Evolutionary conservation across 345 rosid genomes (phyloP).

Genomic region (Nephelium lappaceum): DNA sequence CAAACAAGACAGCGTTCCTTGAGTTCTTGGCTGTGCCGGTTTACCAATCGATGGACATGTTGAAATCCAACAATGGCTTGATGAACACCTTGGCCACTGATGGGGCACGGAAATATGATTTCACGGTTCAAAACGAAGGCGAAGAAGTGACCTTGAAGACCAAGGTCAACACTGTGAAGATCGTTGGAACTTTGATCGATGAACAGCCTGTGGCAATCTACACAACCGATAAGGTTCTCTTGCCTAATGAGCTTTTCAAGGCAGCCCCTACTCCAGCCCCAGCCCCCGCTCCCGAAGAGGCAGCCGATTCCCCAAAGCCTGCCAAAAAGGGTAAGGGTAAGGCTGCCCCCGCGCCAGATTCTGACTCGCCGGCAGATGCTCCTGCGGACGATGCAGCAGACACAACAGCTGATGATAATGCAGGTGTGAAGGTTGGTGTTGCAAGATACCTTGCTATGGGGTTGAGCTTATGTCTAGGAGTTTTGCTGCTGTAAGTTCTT

Average conservation of each 20-base stretch:
- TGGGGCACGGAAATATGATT: slow-evolving; percentile 73
- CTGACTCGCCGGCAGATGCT: slow-evolving; percentile 73
- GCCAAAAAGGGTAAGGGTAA: slow-evolving; percentile 35
- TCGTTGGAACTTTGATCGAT: slow-evolving; percentile 69
- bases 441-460: slow-evolving; percentile 38
- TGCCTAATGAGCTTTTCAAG: slow-evolving; percentile 81
- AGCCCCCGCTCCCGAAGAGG: slow-evolving; percentile 68
- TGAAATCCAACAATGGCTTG: slow-evolving; percentile 81
- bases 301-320: slow-evolving; percentile 63
- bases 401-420: slow-evolving; percentile 54
- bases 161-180: slow-evolving; percentile 63
- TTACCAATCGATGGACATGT: slow-evolving; percentile 70
- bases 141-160: slow-evolving; percentile 74
- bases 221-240: slow-evolving; percentile 63
- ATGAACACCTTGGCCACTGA: slow-evolving; percentile 95
- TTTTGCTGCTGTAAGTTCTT: slow-evolving; percentile 36
- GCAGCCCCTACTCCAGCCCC: slow-evolving; percentile 65
- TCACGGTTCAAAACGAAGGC: slow-evolving; percentile 86
- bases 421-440: slow-evolving; percentile 41
- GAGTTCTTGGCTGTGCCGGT: slow-evolving; percentile 78
- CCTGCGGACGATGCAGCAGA: slow-evolving; percentile 62
- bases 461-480: slow-evolving; percentile 48
- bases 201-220: slow-evolving; percentile 83
- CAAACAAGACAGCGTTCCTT: slow-evolving; percentile 65
- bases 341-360: slow-evolving; percentile 37